A percentile compares a stretch with the other conserved stretches of the same genome.
Evolutionary conservation across 495 filamentous ascomycete genomes (phyloP).

Genomic region (Bombardia bombarda): DNA sequence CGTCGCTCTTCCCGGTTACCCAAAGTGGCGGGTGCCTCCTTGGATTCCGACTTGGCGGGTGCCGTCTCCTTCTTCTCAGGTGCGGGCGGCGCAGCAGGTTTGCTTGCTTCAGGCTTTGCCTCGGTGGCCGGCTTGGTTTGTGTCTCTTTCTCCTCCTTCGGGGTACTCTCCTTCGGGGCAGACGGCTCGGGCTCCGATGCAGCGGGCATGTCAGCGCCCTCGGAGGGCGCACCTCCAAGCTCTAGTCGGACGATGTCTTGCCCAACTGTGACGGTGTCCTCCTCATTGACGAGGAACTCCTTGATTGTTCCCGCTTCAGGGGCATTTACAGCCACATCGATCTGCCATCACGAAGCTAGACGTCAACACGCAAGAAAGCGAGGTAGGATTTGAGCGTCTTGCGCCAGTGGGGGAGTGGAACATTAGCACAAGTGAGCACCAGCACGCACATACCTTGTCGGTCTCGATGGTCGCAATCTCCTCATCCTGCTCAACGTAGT

Average conservation of each 20-base stretch:
- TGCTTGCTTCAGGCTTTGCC: constrained; percentile 30
- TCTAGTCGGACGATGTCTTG: constrained; percentile 85
- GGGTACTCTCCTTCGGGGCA: constrained; percentile 47
- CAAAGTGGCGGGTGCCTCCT: constrained; percentile 35
- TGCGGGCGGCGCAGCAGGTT: constrained; percentile 25
- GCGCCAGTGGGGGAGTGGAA: no score
- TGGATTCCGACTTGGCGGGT: constrained; percentile 33
- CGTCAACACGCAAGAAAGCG: no score
- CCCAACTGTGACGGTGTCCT: constrained; percentile 92
- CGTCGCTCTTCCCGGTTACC: constrained; percentile 84
- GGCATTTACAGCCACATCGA: constrained; percentile 92
- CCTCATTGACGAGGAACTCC: constrained; percentile 86
- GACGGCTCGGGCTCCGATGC: constrained; percentile 52
- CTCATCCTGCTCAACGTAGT: constrained; percentile 92
- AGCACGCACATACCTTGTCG: constrained; percentile 78
- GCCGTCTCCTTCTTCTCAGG: constrained; percentile 14
- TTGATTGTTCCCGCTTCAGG: constrained; percentile 86
- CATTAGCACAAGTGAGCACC: no score
- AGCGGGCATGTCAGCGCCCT: constrained; percentile 42
- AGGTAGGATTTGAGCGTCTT: no score
- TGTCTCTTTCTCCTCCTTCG: constrained; percentile 46
- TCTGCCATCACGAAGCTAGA: constrained; percentile 42
- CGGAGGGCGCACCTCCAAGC: constrained; percentile 54
- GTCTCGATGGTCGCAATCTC: constrained; percentile 99
- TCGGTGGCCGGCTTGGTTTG: constrained; percentile 42